Base-by-base conservation (phyloP, 306 rosid species). In the Coriaria nepalensis region DNA sequence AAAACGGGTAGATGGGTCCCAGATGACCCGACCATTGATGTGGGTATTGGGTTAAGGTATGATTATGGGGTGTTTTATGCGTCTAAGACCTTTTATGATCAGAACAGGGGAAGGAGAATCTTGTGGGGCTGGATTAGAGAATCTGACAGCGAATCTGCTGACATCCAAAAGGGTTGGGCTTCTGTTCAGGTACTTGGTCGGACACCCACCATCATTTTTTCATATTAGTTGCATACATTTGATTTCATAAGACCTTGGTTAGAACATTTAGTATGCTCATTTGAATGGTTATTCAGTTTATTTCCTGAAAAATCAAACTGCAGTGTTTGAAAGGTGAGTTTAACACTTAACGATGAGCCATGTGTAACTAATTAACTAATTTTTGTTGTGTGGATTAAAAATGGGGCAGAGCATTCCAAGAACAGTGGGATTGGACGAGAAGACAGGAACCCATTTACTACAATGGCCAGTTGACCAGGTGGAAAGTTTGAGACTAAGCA, bases 61-160 rank as follows among this genome's bases (percentile, higher is more conserved):
- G 96, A 87, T 13, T 83, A 83, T 38, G 94, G 96, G 2, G 54
- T 66, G 0, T 87, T 87, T 52, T 83, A 83, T 35, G 96, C 96
- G 4, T 87, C 96, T 49, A 87, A 87, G 71, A 66, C 87, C 2
- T 87, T 87, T 60, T 75, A 66, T 56, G 96, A 87, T 13, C 70
- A 64, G 9, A 66, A 45, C 2, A 75, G 59, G 49, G 36, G 13
- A 1, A 82, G 96, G 59, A 80, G 96, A 65, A 77, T 87, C 20
- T 61, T 87, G 78, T 87, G 96, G 96, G 82, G 94, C 38, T 87
- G 96, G 96, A 78, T 87, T 56, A 70, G 78, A 9, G 96, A 87
- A 55, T 68, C 87, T 0, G 96, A 87, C n/a, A 80, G 78, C n/a
- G 96, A 87, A 64, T 42, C 10, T 63, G 75, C 87, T 47, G 96